Evolutionary conservation across 1,284 basidiomycete genomes (phyloP).

Genomic region (Sutorius eximius): DNA sequence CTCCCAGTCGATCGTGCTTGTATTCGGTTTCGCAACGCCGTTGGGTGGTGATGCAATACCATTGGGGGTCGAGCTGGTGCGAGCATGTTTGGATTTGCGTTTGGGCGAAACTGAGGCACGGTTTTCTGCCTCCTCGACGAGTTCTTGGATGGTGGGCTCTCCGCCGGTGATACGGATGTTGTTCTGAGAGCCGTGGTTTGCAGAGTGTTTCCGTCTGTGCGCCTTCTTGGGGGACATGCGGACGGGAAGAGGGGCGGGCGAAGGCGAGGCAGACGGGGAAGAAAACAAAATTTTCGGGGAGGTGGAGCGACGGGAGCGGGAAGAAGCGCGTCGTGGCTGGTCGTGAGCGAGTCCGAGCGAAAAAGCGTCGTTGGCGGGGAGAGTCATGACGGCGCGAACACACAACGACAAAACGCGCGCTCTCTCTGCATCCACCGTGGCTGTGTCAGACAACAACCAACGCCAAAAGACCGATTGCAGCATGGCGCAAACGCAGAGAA

Average conservation of each 20-base stretch:
- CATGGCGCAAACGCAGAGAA: not conserved
- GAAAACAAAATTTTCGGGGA: slow-evolving; percentile 47
- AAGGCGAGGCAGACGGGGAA: slow-evolving; percentile 10
- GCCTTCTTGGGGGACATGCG: slow-evolving; percentile 23
- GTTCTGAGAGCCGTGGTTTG: slow-evolving; percentile 15
- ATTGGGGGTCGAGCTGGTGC: slow-evolving; percentile 13
- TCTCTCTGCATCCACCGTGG: slow-evolving; percentile 2
- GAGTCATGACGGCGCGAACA: slow-evolving; percentile 35
- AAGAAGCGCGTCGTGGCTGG: slow-evolving; percentile 36
- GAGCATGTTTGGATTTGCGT: slow-evolving; percentile 19
- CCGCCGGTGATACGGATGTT: slow-evolving; percentile 3
- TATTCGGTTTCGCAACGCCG: slow-evolving; percentile 19
- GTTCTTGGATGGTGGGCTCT: slow-evolving; percentile 28
- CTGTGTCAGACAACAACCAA: slow-evolving; percentile 10
- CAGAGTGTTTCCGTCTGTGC: slow-evolving; percentile 16
- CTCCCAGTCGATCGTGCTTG: slow-evolving; percentile 62
- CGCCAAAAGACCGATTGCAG: too few relatives aligned
- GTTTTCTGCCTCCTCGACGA: slow-evolving; percentile 25
- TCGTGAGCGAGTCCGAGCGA: slow-evolving; percentile 48
- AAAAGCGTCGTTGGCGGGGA: slow-evolving; percentile 54
- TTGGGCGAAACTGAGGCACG: slow-evolving; percentile 12
- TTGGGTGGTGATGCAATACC: slow-evolving; percentile 7
- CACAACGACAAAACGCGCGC: slow-evolving; percentile 1
- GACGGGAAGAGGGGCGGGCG: slow-evolving; percentile 7
- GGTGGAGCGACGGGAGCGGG: slow-evolving; percentile 40